A percentile compares a stretch with the other conserved stretches of the same genome.
Conservation (phyloP, 2,329 filamentous ascomycete genomes). For the Boeremia lycopersici region DNA sequence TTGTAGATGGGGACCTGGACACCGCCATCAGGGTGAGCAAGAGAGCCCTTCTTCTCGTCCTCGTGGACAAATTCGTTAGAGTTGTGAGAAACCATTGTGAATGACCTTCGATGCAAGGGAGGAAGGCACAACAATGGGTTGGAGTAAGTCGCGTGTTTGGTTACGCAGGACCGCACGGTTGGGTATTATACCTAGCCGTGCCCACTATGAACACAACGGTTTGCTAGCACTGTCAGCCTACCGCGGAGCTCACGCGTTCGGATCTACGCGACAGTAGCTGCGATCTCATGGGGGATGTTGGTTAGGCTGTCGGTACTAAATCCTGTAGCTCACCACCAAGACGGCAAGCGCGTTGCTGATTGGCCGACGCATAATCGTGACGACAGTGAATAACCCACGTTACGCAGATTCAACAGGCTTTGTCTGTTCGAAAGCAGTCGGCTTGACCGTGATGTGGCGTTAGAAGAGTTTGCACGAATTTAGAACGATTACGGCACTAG, state of each 20-base stretch:
- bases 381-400: slow-evolving; percentile 13
- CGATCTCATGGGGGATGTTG: slow-evolving; percentile 14
- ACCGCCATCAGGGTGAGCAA: slow-evolving; percentile 4
- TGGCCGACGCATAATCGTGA: slow-evolving; percentile 11
- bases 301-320: slow-evolving; percentile 16
- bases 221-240: slow-evolving; percentile 6
- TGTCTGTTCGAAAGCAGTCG: slow-evolving; percentile 16
- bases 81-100: slow-evolving; percentile 9
- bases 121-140: slow-evolving; percentile 9
- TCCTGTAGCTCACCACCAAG: slow-evolving; percentile 9
- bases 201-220: slow-evolving; percentile 3
- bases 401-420: slow-evolving; percentile 5
- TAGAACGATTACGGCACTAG: slow-evolving; percentile 11
- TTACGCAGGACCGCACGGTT: slow-evolving; percentile 13
- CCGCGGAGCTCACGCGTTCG: slow-evolving; percentile 9
- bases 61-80: slow-evolving; percentile 8
- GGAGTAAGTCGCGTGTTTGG: slow-evolving; percentile 7
- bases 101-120: slow-evolving; percentile 8
- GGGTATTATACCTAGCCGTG: slow-evolving; percentile 11
- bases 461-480: slow-evolving; percentile 12
- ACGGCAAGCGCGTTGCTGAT: slow-evolving; percentile 12
- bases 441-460: slow-evolving; percentile 14
- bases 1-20: slow-evolving; percentile 37
- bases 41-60: slow-evolving; percentile 11
- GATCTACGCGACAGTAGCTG: slow-evolving; percentile 19